Evolutionary conservation across 106 monocot species (phyloP), one percentile per base, ranked within the genome.

Genomic region (Dioscorea zingiberensis): DNA sequence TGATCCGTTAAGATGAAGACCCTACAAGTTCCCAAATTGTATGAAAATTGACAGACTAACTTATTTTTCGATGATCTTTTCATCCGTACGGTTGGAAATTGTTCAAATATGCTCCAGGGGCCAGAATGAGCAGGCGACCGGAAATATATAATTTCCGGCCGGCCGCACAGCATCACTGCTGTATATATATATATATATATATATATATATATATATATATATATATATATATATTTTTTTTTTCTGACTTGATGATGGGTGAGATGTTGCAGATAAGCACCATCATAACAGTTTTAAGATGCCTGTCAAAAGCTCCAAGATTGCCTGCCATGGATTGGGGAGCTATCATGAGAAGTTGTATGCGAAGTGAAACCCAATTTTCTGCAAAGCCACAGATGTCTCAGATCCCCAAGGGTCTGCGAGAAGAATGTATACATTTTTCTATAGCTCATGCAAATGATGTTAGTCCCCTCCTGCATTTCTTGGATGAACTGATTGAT

Each of bases 251-350:
- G 24, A 19, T 18, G 27, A 17, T 56, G 18, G 12, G 6, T 49
- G 21, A 38, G 26, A 11, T 67, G 15, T 8, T 62, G n/a, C 72
- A 75, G 68, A 55, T 67, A 63, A 81, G 18, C 54, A 84, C 81
- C 27, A 54, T 86, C 73, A 58, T 53, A 61, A 78, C 78, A 27
- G 75, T 82, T 51, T 84, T 98, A 68, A 73, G 83, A 59, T 98
- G 92, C 51, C 83, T 98, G 32, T 74, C 83, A 71, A 76, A 84
- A 64, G 78, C 97, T 73, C 97, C 97, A 49, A 89, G 88, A 78
- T 74, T 98, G 67, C 97, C 92, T 63, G 51, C 81, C 70, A 73
- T 85, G 51, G 89, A 98, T 54, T 98, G 92, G 92, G 92, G 81
- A 44, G 59, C 47, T 62, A 89, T 93, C 25, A 73, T 98, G 12